Conservation (phyloP, 208 protist genomes). For the Trichomonas tenax region DNA sequence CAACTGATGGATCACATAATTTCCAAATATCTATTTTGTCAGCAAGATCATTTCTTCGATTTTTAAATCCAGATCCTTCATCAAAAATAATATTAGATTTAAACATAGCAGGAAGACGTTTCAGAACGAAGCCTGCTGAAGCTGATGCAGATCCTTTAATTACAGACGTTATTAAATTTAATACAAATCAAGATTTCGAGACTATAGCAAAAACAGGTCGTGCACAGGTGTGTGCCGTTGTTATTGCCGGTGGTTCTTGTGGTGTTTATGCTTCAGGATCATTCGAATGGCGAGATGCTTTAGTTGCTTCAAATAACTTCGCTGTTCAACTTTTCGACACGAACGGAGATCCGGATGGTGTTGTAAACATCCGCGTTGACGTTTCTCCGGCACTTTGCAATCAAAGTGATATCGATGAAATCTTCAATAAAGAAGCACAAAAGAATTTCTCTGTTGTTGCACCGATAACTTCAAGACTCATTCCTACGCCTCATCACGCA, state of each 20-base stretch:
- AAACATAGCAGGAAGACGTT: neutral
- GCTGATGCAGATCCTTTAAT: neutral
- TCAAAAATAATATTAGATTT: neutral
- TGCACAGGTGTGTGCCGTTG: neutral
- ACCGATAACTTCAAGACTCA: neutral
- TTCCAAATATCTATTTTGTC: neutral
- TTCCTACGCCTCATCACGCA: neutral
- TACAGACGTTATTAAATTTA: neutral
- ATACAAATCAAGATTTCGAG: neutral
- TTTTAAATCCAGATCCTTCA: neutral
- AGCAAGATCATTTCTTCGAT: neutral
- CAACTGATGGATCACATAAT: neutral
- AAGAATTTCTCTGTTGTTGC: neutral
- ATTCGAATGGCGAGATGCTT: neutral
- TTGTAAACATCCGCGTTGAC: neutral
- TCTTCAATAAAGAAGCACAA: neutral
- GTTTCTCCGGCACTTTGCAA: neutral
- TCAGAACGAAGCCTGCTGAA: neutral
- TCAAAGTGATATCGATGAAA: neutral
- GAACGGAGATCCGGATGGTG: neutral
- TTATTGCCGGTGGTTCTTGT: neutral
- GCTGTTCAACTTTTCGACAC: neutral
- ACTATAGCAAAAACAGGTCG: neutral
- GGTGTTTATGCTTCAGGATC: neutral
- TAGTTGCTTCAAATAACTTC: neutral